Evolutionary conservation across 306 rosid genomes (phyloP), one percentile per base, ranked within the genome.

Genomic region (Quercus engelmannii): DNA sequence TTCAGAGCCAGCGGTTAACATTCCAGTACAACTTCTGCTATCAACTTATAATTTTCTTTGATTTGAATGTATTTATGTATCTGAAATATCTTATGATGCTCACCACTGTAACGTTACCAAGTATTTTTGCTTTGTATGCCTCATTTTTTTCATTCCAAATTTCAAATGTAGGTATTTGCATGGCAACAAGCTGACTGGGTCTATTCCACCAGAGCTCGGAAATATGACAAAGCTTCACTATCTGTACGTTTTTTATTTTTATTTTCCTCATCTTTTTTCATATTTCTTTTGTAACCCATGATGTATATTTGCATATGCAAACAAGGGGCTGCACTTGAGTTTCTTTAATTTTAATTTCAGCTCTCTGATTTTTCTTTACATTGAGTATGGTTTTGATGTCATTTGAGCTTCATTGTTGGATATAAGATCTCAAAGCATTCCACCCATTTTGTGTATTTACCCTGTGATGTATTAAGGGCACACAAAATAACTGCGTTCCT

Each of bases 141-240:
- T 58, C 13, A 43, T 63, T 41, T 55, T 13, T 67, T 85, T 64
- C 71, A 62, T 71, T 49, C 23, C 25, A 74, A 61, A 43, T 75
- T 21, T 64, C 54, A n/a, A 56, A 31, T 79, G 76, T 58, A 96
- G 99, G 93, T 96, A 96, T 86, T 88, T 96, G 94, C 97, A 96
- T 69, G 91, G 96, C 28, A 96, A 96, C 86, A 96, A 85, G 93
- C 88, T 96, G 71, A 90, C 92, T 8, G 98, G 98, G 46, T 72
- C 86, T 67, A 91, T 96, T 23, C 98, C 99, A 13, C 90, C 93
- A 0, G 98, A 93, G 89, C 98, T 96, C 0, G 99, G 99, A 69
- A 94, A 91, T 77, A 96, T 96, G 99, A 55, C 93, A n/a, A 90
- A 90, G 84, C 99, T 96, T 75, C 98, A 96, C 81, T 96, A 96